phyloP scores from a whole-genome alignment of 805 yeast genomes.

The Ogataea methylovora region DNA sequence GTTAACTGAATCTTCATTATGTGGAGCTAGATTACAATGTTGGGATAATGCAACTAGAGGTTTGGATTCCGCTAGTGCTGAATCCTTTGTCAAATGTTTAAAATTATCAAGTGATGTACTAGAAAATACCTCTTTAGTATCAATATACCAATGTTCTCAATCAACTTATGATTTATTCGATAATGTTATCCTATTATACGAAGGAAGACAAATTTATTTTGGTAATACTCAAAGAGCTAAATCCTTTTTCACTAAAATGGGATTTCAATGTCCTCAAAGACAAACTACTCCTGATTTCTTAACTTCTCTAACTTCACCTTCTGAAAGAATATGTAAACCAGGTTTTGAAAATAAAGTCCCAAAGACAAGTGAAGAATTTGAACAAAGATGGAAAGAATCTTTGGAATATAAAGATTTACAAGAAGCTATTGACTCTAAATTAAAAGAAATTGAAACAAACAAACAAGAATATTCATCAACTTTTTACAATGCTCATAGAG shows the following conservation, averaged over 20 bases:
- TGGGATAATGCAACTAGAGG: slow-evolving; percentile 65
- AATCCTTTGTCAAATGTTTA: slow-evolving; percentile 47
- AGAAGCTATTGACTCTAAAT: slow-evolving; percentile 26
- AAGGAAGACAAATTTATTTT: slow-evolving; percentile 31
- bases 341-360: slow-evolving; percentile 32
- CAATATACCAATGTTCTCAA: slow-evolving; percentile 34
- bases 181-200: slow-evolving; percentile 29
- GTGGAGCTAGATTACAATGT: slow-evolving; percentile 32
- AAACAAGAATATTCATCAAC: slow-evolving; percentile 6
- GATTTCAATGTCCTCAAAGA: slow-evolving; percentile 31
- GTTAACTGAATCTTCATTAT: slow-evolving; percentile 44
- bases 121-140: slow-evolving; percentile 38
- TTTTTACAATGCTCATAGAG: slow-evolving; percentile 34
- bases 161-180: slow-evolving; percentile 31
- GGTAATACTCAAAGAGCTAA: slow-evolving; percentile 27
- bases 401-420: slow-evolving; percentile 23
- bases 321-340: slow-evolving; percentile 20
- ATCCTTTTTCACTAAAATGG: slow-evolving; percentile 28
- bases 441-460: slow-evolving; percentile 5
- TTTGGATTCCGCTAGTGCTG: slow-evolving; percentile 57
- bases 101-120: slow-evolving; percentile 39
- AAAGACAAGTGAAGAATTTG: slow-evolving; percentile 29
- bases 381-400: slow-evolving; percentile 28
- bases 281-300: slow-evolving; percentile 36
- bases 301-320: slow-evolving; percentile 24